Base-by-base conservation (phyloP, 2,329 filamentous ascomycete species). In the Chrysosporium queenslandicum region DNA sequence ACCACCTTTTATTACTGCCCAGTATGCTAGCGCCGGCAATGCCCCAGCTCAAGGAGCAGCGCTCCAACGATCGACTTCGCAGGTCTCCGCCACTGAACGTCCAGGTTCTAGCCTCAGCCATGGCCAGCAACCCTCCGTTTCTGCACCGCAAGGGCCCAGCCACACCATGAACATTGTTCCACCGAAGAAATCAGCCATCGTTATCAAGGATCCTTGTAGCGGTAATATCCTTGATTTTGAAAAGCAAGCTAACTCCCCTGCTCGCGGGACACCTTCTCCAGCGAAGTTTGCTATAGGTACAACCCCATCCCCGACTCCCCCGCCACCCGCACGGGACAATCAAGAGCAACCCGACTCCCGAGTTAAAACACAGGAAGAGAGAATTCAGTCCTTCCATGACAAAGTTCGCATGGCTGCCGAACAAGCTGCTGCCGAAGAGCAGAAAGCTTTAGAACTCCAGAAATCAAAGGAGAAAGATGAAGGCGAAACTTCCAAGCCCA, bases 41-140 rank as follows among this genome's bases (percentile, higher is more conserved):
- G 71, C 71, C 57, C 75, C 73, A 60, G 79, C 74, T 56, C 79
- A 85, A 66, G 77, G 83, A 56, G 72, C 79, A 53, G 72, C 74
- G 37, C 90, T 95, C 85, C 92, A 90, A 1, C 84, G 90, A 60
- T 89, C 81, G 55, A 80, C 85, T 1, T 94, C 88, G 1, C 86
- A 92, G 68, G 78, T 85, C 52, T 86, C 86, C 61, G 77, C 77
- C 34, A 77, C 83, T 23, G 86, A 87, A 69, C 74, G 79, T 56
- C 79, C 80, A 16, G 69, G 73, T 8, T 82, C 81, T 37, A 80
- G 77, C 60, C 68, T 81, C 29, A 77, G 77, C 42, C 78, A 86
- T 74, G 67, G 81, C 65, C 71, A 71, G 42, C 68, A 70, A 46
- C 67, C 72, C 11, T 63, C 71, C 16, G 65, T 70, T 18, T 76